These are phyloP conservation scores for Nemania sp. DNA, from an alignment of 2,329 filamentous ascomycete genomes.

Conservation along the genomic window DNA sequence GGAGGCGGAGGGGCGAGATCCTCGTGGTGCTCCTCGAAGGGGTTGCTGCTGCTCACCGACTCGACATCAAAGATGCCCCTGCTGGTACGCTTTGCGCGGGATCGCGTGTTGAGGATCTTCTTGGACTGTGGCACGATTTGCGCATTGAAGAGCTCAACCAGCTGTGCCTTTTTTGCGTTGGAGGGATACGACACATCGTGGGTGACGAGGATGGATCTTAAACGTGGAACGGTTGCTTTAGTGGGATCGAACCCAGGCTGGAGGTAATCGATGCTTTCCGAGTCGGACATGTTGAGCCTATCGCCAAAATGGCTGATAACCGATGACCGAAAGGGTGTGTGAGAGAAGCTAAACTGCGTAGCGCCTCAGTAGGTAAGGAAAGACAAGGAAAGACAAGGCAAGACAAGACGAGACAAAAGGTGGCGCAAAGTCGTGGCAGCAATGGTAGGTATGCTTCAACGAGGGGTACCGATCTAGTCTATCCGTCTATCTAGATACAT, in stretches of 20 bases:
- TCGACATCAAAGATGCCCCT: slow-evolving; percentile 81
- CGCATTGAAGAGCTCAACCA: slow-evolving; percentile 85
- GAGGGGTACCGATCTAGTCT: too few relatives aligned
- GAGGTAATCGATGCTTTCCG: slow-evolving; percentile 82
- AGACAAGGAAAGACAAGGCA: too few relatives aligned
- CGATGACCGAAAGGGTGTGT: not conserved
- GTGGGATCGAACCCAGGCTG: slow-evolving; percentile 87
- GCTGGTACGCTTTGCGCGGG: slow-evolving; percentile 85
- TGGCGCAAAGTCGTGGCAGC: slow-evolving; percentile 13
- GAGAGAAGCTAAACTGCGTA: not conserved
- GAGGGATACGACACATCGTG: slow-evolving; percentile 89
- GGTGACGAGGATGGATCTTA: slow-evolving; percentile 90
- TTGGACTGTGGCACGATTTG: slow-evolving; percentile 82
- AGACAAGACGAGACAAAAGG: too few relatives aligned
- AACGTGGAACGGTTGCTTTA: slow-evolving; percentile 84
- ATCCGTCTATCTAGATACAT: too few relatives aligned
- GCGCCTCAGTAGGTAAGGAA: slow-evolving; percentile 1
- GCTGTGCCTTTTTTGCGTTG: slow-evolving; percentile 89
- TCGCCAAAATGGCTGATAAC: not conserved
- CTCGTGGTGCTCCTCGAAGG: slow-evolving; percentile 72
- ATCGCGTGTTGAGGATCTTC: slow-evolving; percentile 79
- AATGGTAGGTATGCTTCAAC: too few relatives aligned
- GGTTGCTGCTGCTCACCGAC: slow-evolving; percentile 73
- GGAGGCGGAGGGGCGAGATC: slow-evolving; percentile 62
- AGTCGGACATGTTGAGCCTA: slow-evolving; percentile 66